Evolutionary conservation across 2,329 filamentous ascomycete genomes (phyloP), one percentile per base, ranked within the genome.

Genomic region (Monosporascus ibericus): DNA sequence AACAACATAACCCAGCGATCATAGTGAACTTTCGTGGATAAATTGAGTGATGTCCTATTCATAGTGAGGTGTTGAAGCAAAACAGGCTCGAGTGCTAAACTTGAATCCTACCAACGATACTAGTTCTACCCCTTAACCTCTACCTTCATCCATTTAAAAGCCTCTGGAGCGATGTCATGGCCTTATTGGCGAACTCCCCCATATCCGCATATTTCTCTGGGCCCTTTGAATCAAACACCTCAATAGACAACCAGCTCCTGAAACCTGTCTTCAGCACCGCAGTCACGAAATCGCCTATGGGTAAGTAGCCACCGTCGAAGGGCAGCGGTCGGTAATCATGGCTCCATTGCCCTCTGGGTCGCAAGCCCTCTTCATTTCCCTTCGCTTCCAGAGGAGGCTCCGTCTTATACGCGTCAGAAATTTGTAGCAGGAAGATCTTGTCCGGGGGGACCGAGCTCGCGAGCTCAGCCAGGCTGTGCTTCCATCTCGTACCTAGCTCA

Each of bases 341-440:
- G 60, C 86, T 90, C 88, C 88, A 92, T 34, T 78, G 72, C 0
- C 78, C 84, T 36, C 85, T 72, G 0, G 87, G 82, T 30, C 83
- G 68, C 44, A 85, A 60, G 0, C 83, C 85, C 6, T 72, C 68
- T 24, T 78, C 70, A 36, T 80, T 74, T 0, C 66, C 60, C 44
- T 78, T 67, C 4, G 74, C 70, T 22, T 74, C 67, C 5, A 91
- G 63, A 0, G 86, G 83, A 4, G 74, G 69, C 0, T 74, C 70
- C 38, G 82, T 76, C 59, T 77, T 82, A 64, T 90, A 91, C 0
- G 84, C 88, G 64, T 92, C 88, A 3, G 81, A 86, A 50, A 92
- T 84, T 65, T 92, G 88, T 3, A 92, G 66, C 0, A 91, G 71
- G 63, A 81, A 91, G 39, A 92, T 89, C 71, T 87, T 90, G 2